phyloP scores from a whole-genome alignment of 176 grass and related monocot genomes.

The Ensete glaucum region DNA sequence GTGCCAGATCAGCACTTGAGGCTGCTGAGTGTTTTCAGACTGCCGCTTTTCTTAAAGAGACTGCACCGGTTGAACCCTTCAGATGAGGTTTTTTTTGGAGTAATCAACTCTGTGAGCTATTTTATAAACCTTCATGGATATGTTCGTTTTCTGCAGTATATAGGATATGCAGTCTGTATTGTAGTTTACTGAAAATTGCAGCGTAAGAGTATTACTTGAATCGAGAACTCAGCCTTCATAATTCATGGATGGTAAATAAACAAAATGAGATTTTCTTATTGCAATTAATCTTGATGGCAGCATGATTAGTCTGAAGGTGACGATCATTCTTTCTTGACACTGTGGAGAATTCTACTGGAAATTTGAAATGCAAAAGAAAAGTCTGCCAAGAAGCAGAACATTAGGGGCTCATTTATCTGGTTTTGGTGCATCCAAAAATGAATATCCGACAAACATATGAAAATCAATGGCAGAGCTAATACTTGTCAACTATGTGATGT shows the following conservation, averaged over 20 bases:
- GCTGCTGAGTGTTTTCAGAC: conserved; percentile 94
- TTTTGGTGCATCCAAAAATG: too few relatives aligned
- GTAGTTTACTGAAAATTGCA: conserved; percentile 24
- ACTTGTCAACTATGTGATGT: too few relatives aligned
- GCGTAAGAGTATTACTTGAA: not conserved
- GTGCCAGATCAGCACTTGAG: conserved; percentile 45
- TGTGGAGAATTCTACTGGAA: not conserved
- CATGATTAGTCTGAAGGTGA: not conserved
- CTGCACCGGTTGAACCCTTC: conserved; percentile 90
- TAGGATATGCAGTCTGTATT: conserved; percentile 24
- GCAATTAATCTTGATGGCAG: not conserved
- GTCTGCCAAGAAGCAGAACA: too few relatives aligned
- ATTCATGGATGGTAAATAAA: not conserved
- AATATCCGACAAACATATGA: too few relatives aligned
- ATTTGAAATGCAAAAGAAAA: not conserved
- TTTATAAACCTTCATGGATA: conserved; percentile 20
- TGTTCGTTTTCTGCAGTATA: conserved; percentile 23
- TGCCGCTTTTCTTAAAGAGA: conserved; percentile 85
- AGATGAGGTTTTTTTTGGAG: conserved; percentile 47
- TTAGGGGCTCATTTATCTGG: too few relatives aligned
- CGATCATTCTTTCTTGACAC: not conserved
- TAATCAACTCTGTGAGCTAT: conserved; percentile 39
- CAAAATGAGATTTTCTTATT: not conserved
- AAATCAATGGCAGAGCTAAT: too few relatives aligned
- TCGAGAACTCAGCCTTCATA: not conserved